Percentiles rank a stretch among this genome's conserved stretches.
These are phyloP conservation scores for Xylariaceae sp. DNA, from an alignment of 2,329 filamentous ascomycete species.

Conservation along the genomic window DNA sequence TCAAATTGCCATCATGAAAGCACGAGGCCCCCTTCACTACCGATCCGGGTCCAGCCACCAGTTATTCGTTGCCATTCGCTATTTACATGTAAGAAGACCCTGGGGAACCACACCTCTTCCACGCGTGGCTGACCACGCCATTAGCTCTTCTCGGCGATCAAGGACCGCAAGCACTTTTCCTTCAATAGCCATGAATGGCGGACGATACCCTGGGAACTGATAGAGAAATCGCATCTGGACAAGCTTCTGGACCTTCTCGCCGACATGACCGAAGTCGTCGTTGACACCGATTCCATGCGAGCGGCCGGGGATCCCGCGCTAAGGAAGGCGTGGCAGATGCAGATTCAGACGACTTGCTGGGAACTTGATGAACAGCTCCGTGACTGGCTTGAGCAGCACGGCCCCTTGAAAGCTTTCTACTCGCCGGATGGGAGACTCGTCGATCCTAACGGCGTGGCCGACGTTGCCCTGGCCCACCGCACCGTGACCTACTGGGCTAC, in stretches of 20 bases:
- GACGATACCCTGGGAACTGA: conserved; percentile 23
- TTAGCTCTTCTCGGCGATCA: conserved; percentile 10
- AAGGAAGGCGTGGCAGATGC: neutral
- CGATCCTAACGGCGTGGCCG: conserved; percentile 1
- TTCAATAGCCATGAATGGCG: conserved; percentile 25
- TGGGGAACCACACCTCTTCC: neutral
- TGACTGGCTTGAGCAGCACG: conserved; percentile 6
- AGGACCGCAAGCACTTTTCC: conserved; percentile 13
- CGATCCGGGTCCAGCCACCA: conserved; percentile 9
- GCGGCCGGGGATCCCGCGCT: conserved; percentile 5
- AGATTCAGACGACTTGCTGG: conserved; percentile 4
- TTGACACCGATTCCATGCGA: conserved; percentile 21
- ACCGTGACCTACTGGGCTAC: conserved; percentile 10
- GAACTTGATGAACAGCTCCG: conserved; percentile 6
- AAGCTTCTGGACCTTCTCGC: conserved; percentile 12
- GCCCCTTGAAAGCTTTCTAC: conserved; percentile 6
- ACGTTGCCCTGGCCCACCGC: conserved; percentile 9
- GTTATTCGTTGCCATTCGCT: conserved; percentile 9
- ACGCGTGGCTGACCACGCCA: neutral
- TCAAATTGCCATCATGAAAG: conserved; percentile 7
- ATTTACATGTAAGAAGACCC: conserved; percentile 6
- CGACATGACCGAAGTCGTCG: conserved; percentile 23
- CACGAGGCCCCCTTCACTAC: conserved; percentile 7
- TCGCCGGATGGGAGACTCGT: conserved; percentile 2
- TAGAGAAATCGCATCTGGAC: conserved; percentile 23